Base-by-base conservation (phyloP, 148 eudicot species). In the Hydrangea macrophylla region DNA sequence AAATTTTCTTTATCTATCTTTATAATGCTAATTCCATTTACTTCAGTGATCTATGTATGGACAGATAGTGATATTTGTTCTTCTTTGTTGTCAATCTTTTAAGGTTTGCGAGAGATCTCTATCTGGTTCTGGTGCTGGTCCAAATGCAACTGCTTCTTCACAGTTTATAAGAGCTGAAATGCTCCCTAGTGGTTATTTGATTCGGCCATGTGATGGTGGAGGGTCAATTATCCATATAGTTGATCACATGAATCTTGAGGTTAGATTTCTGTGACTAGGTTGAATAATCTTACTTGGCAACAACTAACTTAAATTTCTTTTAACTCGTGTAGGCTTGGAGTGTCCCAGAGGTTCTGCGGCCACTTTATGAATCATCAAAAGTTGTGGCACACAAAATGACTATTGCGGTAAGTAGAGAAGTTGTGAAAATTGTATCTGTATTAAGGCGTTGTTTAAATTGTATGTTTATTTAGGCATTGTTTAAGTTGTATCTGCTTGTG, bases 101-200 rank as follows among this genome's bases (percentile, higher is more conserved):
- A 64, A 92, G 98, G 89, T 93, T 55, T 93, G 98, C 73, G 97
- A 94, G 83, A 86, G 98, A 80, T 94, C 98, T 58, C 86, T 94
- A 59, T 84, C 98, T 37, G 96, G 96, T 40, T 81, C 96, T 69
- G 88, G 88, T 40, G 83, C 85, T 37, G 96, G 98, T 55, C 98
- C 96, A 20, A 88, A 80, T 74, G 75, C 86, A 36, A 81, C 85
- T 58, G 77, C 89, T 57, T 76, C 90, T 76, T 75, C 92, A 53
- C 97, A 90, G 62, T 94, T 90, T 77, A 82, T 87, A 44, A 78
- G 98, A 71, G 98, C 88, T 54, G 96, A 94, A 75, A 88, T 90
- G 86, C 90, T 88, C 73, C 96, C 98, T 3, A 88, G 97, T 76
- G 98, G 98, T 58, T 94, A 90, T 80, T 71, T 94, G 71, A 87